These are phyloP conservation scores for Eimeria tenella DNA, from an alignment of 169 alveolate genomes.

Conservation along the genomic window DNA sequence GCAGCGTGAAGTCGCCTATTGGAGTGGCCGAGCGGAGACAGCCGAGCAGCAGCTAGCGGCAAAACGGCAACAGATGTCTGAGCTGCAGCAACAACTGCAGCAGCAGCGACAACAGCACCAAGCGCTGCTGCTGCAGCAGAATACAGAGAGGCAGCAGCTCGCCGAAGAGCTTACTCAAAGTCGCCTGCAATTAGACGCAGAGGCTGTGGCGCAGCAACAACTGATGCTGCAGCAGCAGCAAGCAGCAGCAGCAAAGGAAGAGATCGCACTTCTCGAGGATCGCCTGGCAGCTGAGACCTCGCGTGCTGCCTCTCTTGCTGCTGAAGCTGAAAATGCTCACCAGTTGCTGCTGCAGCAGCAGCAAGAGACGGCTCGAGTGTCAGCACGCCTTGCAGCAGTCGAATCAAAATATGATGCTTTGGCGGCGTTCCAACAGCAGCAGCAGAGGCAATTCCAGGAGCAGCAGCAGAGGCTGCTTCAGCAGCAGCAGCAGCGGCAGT, in stretches of 20 bases:
- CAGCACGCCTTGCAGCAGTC: conserved; percentile 51
- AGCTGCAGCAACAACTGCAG: conserved; percentile 61
- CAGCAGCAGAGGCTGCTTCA: conserved; percentile 37
- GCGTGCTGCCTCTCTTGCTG: conserved; percentile 21
- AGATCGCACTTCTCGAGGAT: conserved; percentile 15
- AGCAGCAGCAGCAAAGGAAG: conserved; percentile 71
- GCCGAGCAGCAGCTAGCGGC: conserved; percentile 71
- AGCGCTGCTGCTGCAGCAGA: conserved; percentile 56
- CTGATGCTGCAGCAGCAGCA: conserved; percentile 73
- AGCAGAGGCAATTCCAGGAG: conserved; percentile 43
- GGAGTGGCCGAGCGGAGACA: conserved; percentile 51
- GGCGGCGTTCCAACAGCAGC: conserved; percentile 58
- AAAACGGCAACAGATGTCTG: conserved; percentile 49
- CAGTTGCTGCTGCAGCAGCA: conserved; percentile 74
- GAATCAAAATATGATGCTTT: conserved; percentile 15
- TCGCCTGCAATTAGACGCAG: conserved; percentile 61
- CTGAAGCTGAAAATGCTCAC: conserved; percentile 39
- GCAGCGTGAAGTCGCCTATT: conserved; percentile 52
- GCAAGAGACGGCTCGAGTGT: conserved; percentile 44
- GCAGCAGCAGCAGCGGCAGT: conserved; percentile 52
- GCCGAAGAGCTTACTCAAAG: conserved; percentile 12
- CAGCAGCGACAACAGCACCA: conserved; percentile 61
- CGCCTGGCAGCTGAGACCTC: conserved; percentile 54
- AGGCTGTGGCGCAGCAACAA: conserved; percentile 55
- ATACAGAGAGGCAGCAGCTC: conserved; percentile 47